Evolutionary conservation across 2,329 filamentous ascomycete species (phyloP).

Genomic region (Fonsecaea erecta): DNA sequence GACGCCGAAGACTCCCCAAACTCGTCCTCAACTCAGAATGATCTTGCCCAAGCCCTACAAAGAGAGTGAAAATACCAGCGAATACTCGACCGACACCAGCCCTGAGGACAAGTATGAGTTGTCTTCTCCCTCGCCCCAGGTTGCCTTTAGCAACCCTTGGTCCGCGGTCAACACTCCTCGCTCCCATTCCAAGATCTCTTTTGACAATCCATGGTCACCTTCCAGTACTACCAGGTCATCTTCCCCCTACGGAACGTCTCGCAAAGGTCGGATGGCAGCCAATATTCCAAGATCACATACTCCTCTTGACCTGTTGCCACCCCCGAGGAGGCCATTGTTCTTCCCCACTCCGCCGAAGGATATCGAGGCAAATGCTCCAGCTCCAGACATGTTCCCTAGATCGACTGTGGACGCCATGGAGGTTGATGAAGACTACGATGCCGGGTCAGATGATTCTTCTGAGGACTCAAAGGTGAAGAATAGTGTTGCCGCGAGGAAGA

Average conservation of each 20-base stretch:
- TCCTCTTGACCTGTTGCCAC: constrained; percentile 29
- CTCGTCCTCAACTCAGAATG: constrained; percentile 27
- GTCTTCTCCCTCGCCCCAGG: constrained; percentile 47
- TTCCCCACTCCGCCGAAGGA: not conserved
- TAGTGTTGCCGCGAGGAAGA: constrained; percentile 14
- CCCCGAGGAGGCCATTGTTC: constrained; percentile 24
- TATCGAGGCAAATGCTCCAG: not conserved
- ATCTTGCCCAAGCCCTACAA: constrained; percentile 37
- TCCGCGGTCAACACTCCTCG: constrained; percentile 51
- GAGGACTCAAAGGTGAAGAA: constrained; percentile 11
- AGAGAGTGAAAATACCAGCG: constrained; percentile 44
- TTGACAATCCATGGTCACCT: constrained; percentile 31
- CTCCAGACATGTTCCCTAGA: constrained; percentile 20
- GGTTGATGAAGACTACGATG: constrained; percentile 31
- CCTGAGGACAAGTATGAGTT: constrained; percentile 41
- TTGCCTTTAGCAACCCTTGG: constrained; percentile 47
- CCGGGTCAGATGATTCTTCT: constrained; percentile 27
- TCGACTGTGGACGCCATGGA: constrained; percentile 8
- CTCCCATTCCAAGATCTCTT: constrained; percentile 31
- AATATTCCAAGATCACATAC: constrained; percentile 31
- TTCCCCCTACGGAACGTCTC: constrained; percentile 22
- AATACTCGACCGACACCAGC: constrained; percentile 51
- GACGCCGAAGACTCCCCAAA: constrained; percentile 27
- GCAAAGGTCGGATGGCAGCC: constrained; percentile 16
- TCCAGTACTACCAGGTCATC: constrained; percentile 27